These are phyloP conservation scores for Aspergillus brunneoviolaceus DNA, from an alignment of 2,329 filamentous ascomycete species.

Conservation along the genomic window DNA sequence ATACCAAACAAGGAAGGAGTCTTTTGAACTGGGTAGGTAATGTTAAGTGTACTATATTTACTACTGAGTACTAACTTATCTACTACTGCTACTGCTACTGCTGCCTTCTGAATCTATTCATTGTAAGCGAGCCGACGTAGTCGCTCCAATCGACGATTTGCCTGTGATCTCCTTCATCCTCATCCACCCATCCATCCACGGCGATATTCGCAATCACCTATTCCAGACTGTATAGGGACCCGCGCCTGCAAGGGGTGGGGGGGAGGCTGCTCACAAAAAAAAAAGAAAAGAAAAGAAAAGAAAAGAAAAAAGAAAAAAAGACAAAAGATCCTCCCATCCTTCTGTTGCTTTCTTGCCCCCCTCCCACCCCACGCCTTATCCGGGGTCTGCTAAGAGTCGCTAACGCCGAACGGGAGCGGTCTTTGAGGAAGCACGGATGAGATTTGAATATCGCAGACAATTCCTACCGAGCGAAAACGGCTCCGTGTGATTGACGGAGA, in stretches of 20 bases:
- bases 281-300: neutral
- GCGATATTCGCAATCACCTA: neutral
- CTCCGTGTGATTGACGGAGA: neutral
- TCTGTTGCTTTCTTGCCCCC: neutral
- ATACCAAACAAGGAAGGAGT: neutral
- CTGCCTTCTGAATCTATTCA: neutral
- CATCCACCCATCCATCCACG: slow-evolving; percentile 1
- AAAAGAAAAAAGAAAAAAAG: too few species aligned
- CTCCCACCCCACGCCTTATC: slow-evolving; percentile 1
- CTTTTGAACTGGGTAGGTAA: neutral
- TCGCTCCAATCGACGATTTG: neutral
- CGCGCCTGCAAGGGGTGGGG: slow-evolving; percentile 1
- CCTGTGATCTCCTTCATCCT: neutral
- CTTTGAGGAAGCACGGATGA: neutral
- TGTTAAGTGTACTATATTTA: neutral
- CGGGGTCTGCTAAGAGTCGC: slow-evolving; percentile 1
- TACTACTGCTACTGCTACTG: neutral
- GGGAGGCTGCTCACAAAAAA: neutral
- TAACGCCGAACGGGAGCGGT: neutral
- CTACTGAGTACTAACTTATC: neutral
- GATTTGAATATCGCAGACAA: neutral
- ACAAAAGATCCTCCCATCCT: too few species aligned
- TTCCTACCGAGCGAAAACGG: neutral
- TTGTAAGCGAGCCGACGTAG: slow-evolving; percentile 3
- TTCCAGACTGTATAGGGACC: slow-evolving; percentile 5